These are phyloP conservation scores for Pyrenula aspistea DNA, from an alignment of 495 filamentous ascomycete genomes.

Conservation along the genomic window DNA sequence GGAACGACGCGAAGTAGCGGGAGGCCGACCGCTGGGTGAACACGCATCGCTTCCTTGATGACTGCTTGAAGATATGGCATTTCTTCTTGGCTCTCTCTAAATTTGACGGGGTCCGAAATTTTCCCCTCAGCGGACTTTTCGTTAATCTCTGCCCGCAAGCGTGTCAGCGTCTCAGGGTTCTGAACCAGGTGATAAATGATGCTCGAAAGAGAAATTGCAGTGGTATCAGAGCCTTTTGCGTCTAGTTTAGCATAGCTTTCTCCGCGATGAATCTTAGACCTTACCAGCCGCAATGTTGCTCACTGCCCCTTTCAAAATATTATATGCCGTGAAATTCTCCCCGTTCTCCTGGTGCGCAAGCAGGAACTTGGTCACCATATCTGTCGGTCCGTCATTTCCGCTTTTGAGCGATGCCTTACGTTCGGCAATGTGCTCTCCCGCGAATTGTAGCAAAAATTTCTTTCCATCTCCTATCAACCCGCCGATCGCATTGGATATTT, in stretches of 20 bases:
- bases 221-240: constrained; percentile 40
- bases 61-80: constrained; percentile 36
- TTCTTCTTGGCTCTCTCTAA: constrained; percentile 33
- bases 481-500: constrained; percentile 22
- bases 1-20: constrained; percentile 29
- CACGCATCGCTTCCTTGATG: constrained; percentile 31
- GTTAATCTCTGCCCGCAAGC: constrained; percentile 34
- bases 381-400: constrained; percentile 32
- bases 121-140: constrained; percentile 15
- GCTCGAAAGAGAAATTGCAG: constrained; percentile 33
- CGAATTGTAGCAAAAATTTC: constrained; percentile 30
- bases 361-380: constrained; percentile 40
- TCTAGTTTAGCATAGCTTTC: too few relatives aligned
- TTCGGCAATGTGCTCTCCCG: constrained; percentile 26
- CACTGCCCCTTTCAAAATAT: constrained; percentile 34
- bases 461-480: constrained; percentile 29
- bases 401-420: constrained; percentile 1
- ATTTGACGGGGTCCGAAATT: constrained; percentile 20
- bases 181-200: constrained; percentile 39
- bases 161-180: constrained; percentile 19
- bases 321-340: constrained; percentile 36
- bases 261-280: too few relatives aligned
- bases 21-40: constrained; percentile 27
- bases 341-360: constrained; percentile 44
- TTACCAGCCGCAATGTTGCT: constrained; percentile 37